A percentile compares a stretch with the other conserved stretches of the same genome.
Conservation (phyloP, 2,329 filamentous ascomycete species). For the Scolecobasidium constrictum region DNA sequence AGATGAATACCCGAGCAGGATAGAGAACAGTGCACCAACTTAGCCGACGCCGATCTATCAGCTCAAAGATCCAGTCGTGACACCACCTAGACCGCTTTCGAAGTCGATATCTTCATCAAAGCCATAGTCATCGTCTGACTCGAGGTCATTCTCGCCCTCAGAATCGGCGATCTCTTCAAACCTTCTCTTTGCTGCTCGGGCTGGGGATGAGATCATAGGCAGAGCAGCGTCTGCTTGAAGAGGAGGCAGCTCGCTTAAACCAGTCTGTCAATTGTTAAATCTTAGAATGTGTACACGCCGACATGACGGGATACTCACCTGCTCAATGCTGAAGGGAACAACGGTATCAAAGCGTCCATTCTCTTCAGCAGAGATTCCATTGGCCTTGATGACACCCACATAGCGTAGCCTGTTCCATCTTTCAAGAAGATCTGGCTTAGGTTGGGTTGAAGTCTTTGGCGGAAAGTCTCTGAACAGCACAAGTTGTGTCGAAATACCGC, state of each 20-base stretch:
- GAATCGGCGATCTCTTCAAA: slow-evolving; percentile 47
- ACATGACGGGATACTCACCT: no score
- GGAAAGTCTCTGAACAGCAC: slow-evolving; percentile 67
- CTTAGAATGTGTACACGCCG: no score
- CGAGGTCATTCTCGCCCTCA: slow-evolving; percentile 46
- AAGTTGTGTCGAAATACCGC: slow-evolving; percentile 60
- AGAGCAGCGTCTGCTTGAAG: neutral
- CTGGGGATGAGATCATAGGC: slow-evolving; percentile 12
- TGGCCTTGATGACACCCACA: slow-evolving; percentile 32
- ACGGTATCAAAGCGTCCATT: slow-evolving; percentile 32
- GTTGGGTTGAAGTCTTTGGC: slow-evolving; percentile 16
- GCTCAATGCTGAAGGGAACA: slow-evolving; percentile 39
- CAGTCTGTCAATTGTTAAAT: no score
- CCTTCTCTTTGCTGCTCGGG: slow-evolving; percentile 45
- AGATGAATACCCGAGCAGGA: no score
- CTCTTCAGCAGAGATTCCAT: slow-evolving; percentile 27
- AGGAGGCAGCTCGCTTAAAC: slow-evolving; percentile 4
- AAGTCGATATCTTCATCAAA: slow-evolving; percentile 55
- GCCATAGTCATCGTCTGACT: slow-evolving; percentile 57
- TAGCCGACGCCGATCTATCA: no score
- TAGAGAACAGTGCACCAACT: no score
- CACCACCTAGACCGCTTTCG: neutral
- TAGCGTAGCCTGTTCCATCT: slow-evolving; percentile 26
- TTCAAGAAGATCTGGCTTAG: slow-evolving; percentile 15
- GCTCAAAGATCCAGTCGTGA: no score